phyloP scores from a whole-genome alignment of 2,329 filamentous ascomycete species.

The Hypoxylon sp. region DNA sequence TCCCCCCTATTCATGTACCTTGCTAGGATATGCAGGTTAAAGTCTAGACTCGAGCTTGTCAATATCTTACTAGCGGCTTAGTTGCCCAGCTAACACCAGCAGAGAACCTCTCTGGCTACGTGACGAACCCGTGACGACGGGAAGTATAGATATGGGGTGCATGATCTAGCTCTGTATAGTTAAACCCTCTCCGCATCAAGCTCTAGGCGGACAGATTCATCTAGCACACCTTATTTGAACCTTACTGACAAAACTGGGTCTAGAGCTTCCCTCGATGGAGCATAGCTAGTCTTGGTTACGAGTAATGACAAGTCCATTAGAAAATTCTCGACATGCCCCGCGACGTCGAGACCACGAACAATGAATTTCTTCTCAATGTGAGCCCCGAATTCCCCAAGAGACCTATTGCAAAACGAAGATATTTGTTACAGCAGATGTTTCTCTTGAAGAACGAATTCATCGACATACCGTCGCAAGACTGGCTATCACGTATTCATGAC shows the following conservation, averaged over 20 bases:
- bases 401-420: neutral
- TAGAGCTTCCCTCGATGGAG: neutral
- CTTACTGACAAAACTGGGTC: slow-evolving; percentile 8
- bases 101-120: slow-evolving; percentile 10
- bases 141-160: neutral
- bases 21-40: neutral
- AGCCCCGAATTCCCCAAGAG: neutral
- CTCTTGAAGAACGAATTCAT: neutral
- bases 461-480: neutral
- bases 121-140: slow-evolving; percentile 33
- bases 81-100: neutral
- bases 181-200: neutral
- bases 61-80: neutral
- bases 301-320: slow-evolving; percentile 31
- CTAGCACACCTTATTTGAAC: slow-evolving; percentile 3
- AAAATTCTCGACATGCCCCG: slow-evolving; percentile 3
- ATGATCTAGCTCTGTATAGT: slow-evolving; percentile 4
- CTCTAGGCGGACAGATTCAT: neutral
- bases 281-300: slow-evolving; percentile 14
- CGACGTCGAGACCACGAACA: slow-evolving; percentile 5
- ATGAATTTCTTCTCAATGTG: neutral
- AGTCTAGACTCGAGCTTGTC: neutral
- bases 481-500: neutral
- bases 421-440: neutral
- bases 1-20: neutral